These are phyloP conservation scores for Vanrija humicola DNA, from an alignment of 1,284 basidiomycete genomes.

Conservation along the genomic window DNA sequence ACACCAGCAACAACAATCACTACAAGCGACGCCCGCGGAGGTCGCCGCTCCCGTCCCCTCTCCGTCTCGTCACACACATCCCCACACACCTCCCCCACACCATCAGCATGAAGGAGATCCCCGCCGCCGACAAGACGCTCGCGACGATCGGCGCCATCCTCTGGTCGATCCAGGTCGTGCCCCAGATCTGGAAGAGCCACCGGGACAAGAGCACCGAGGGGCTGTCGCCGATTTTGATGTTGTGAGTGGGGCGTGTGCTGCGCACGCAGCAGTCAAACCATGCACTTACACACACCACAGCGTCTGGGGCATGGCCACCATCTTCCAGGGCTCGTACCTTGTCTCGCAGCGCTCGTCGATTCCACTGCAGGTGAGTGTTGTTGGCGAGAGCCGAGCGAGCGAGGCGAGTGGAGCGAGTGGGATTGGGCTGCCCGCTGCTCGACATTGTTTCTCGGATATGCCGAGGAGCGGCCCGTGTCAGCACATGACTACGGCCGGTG, in stretches of 20 bases:
- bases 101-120: not conserved
- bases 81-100: too few relatives aligned
- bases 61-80: too few relatives aligned
- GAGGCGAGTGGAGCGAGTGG: too few relatives aligned
- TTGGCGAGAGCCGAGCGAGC: too few relatives aligned
- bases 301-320: conserved; percentile 62
- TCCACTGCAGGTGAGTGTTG: conserved; percentile 51
- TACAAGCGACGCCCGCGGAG: too few relatives aligned
- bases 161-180: conserved; percentile 56
- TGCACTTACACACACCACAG: conserved; percentile 16
- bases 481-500: too few relatives aligned
- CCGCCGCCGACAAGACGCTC: conserved; percentile 57
- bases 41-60: too few relatives aligned
- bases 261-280: too few relatives aligned
- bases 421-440: too few relatives aligned
- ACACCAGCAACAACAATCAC: too few relatives aligned
- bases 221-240: conserved; percentile 68
- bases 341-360: conserved; percentile 67
- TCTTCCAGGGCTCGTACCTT: conserved; percentile 66
- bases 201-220: conserved; percentile 68
- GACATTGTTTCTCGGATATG: too few relatives aligned
- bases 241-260: conserved; percentile 32
- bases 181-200: conserved; percentile 66
- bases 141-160: conserved; percentile 57
- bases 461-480: too few relatives aligned